A percentile compares a stretch with the other conserved stretches of the same genome.
phyloP scores from a whole-genome alignment of 768 basidiomycete species.

The Leccinum broughii region DNA sequence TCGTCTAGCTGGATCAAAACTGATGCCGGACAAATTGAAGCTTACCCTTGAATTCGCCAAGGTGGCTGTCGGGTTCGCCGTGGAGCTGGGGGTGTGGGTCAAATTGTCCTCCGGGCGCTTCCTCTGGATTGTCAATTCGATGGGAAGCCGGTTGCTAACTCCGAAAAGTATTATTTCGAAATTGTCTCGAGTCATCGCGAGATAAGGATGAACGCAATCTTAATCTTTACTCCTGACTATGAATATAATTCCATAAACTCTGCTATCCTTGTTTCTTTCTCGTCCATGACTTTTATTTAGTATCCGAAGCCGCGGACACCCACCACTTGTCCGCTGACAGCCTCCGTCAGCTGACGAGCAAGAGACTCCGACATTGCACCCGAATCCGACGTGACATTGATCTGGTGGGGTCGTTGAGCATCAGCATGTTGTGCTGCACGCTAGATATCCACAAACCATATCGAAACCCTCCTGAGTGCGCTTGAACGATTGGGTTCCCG shows the following conservation, averaged over 20 bases:
- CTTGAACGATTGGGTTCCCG: conserved; percentile 43
- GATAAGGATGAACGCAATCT: background rate
- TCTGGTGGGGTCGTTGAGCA: conserved; percentile 31
- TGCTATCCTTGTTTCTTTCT: background rate
- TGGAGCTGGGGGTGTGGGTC: conserved; percentile 42
- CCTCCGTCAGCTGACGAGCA: conserved; percentile 22
- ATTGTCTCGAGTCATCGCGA: background rate
- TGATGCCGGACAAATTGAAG: background rate
- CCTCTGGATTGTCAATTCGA: background rate
- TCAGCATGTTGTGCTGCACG: background rate
- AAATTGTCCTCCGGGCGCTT: background rate
- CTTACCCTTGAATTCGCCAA: conserved; percentile 65
- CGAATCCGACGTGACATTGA: conserved; percentile 48
- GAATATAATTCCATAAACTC: background rate
- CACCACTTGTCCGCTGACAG: conserved; percentile 17
- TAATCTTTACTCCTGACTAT: background rate
- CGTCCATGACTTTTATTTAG: background rate
- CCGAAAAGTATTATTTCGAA: background rate
- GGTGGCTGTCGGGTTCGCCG: conserved; percentile 55
- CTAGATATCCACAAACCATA: conserved; percentile 36
- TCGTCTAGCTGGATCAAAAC: background rate
- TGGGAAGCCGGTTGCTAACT: background rate
- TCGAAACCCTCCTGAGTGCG: conserved; percentile 54
- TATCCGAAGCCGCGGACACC: conserved; percentile 11
- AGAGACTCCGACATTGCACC: conserved; percentile 45